Conservation (phyloP, 1,284 basidiomycete species). For the Malassezia psittaci region DNA sequence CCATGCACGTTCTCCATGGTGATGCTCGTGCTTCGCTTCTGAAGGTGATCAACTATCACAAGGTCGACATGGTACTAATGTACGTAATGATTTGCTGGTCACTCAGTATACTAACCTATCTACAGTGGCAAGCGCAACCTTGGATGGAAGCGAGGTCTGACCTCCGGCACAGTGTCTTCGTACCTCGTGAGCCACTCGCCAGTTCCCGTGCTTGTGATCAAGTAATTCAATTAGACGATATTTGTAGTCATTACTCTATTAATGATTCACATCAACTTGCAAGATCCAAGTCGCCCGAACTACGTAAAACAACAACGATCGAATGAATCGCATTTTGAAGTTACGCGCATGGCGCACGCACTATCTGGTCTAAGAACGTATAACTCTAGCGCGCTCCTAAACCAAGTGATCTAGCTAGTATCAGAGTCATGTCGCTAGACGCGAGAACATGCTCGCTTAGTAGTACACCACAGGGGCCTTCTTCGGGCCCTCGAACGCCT, state of each 20-base stretch:
- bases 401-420: conserved; percentile 53
- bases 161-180: conserved; percentile 28
- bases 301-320: too few relatives aligned
- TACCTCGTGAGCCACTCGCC: conserved; percentile 38
- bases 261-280: neutral
- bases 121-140: conserved; percentile 25
- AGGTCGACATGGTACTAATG: conserved; percentile 29
- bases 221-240: conserved; percentile 17
- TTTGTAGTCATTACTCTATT: neutral
- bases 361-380: conserved; percentile 11
- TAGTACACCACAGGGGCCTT: conserved; percentile 53
- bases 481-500: conserved; percentile 73
- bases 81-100: neutral
- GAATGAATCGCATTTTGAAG: conserved; percentile 12
- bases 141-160: conserved; percentile 30
- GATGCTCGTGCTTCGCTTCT: conserved; percentile 32
- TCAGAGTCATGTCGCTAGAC: conserved; percentile 50
- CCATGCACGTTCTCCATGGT: conserved; percentile 42
- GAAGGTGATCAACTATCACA: conserved; percentile 33
- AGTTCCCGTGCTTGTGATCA: conserved; percentile 41
- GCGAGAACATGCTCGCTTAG: conserved; percentile 18
- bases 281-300: neutral
- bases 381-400: conserved; percentile 10
- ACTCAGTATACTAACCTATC: neutral
- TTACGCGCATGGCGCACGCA: neutral